Base-by-base conservation (phyloP, 169 alveolate genomes). In the Plasmodium gonderi region DNA sequence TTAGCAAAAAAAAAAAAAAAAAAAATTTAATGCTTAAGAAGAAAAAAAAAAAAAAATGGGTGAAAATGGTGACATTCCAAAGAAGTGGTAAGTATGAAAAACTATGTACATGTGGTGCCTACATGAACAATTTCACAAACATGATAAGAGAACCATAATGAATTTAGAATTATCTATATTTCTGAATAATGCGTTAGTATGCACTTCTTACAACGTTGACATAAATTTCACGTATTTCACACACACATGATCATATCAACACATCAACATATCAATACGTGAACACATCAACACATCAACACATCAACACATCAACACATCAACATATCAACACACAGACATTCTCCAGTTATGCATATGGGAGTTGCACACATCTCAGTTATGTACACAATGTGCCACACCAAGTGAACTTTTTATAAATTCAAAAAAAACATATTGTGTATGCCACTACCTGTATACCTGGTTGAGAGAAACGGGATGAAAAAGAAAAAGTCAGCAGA, bases 31-130 rank as follows among this genome's bases (percentile, higher is more conserved):
- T 1, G 12, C 12, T 49, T 49, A 60, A 74, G 12, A 29, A 26
- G 36, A 33, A 64, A 29, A 42, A 69, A 74, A 40, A 68, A 51
- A 26, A 81, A 81, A 81, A 65, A 83, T 83, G 92, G 92, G 65
- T 72, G 83, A 69, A 23, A 74, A 68, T 69, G 83, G 26, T 29
- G 67, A 72, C 40, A 23, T 29, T 69, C 92, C 74, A 83, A 83
- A 83, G 44, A 83, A 83, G 60, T 36, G 60, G 92, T 83, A 83
- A 69, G 51, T 72, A 23, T 26, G 49, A 49, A 80, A 81, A 65
- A 8, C 31, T 60, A 60, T 23, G 38, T 36, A 60, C 26, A 36
- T 36, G 72, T 60, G 40, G 72, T 60, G 72, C 11, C 72, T 60
- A 60, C 26, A 36, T 36, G 72, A 60, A 60, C 38, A 36, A 29